Base-by-base conservation (phyloP, 768 basidiomycete genomes). In the Cytidiella melzeri region DNA sequence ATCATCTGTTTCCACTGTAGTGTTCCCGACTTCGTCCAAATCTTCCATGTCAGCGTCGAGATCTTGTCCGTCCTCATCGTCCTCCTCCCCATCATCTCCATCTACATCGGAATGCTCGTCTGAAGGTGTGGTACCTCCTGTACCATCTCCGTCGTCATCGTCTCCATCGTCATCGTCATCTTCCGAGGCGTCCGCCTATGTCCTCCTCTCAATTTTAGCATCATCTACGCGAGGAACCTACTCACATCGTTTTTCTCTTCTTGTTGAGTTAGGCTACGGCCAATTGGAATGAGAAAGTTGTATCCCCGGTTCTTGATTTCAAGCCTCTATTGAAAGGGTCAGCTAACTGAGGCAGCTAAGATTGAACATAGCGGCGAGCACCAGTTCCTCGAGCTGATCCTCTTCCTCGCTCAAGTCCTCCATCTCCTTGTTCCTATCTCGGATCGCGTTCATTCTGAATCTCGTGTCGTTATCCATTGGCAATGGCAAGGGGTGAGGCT, bases 371-470 rank as follows among this genome's bases (percentile, higher is more conserved):
- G 41, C 30, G 20, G 27, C 27, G 68, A 78, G 55, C 59, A 85
- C 88, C 55, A 80, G 71, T 39, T 85, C 84, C 51, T 91, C 88
- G n/a, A 91, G 61, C 57, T 90, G 86, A 45, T 73, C 77, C 66
- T 91, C 89, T 62, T 91, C 89, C 49, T 91, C 89, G 51, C 86
- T 89, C 52, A 92, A 66, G 58, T 92, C 87, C 42, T 88, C 85
- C 73, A 87, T 84, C 63, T 92, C 87, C 36, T 80, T 77, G 52
- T 79, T 75, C 25, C 89, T 62, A 63, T 91, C 83, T 20, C 89
- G 78, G 37, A 75, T 71, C 26, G 75, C 72, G 57, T 81, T 83
- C 30, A 34, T 34, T 34, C 15, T 15, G 30, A 7, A 7, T 34
- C 15, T 15, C 30, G 30, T 34, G 30, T 7, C 30, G 30, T 34